Conservation (phyloP, 2,329 filamentous ascomycete genomes). For the Fusarium chuoi region DNA sequence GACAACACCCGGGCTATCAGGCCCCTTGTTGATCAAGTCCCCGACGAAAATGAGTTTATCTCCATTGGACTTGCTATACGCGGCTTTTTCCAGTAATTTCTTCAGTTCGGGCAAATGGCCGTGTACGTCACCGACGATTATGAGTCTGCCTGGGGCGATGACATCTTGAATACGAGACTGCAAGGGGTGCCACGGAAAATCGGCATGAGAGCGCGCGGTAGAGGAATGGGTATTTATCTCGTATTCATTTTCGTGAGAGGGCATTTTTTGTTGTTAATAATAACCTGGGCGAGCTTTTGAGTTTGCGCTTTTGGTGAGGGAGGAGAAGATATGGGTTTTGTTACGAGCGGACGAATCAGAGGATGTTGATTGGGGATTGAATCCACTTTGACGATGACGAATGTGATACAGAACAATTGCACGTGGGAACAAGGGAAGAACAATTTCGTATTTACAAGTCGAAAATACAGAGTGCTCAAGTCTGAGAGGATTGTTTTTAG, state of each 20-base stretch:
- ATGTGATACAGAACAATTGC: background rate
- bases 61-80: slow-evolving; percentile 59
- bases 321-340: background rate
- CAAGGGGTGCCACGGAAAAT: background rate
- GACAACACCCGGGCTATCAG: slow-evolving; percentile 80
- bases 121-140: slow-evolving; percentile 92
- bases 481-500: background rate
- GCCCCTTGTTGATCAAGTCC: slow-evolving; percentile 84
- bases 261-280: background rate
- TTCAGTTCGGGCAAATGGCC: slow-evolving; percentile 76
- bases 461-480: background rate
- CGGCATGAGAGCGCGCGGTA: background rate
- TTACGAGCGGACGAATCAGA: background rate
- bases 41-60: slow-evolving; percentile 81
- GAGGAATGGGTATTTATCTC: background rate
- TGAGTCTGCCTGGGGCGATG: slow-evolving; percentile 6
- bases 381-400: background rate
- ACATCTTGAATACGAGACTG: background rate
- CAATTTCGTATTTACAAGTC: background rate
- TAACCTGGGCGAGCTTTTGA: background rate
- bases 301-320: background rate
- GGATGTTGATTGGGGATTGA: background rate
- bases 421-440: background rate
- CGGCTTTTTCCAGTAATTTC: slow-evolving; percentile 71
- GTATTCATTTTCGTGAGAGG: background rate